Conservation (phyloP, 371 early-diverging fungal species). For the Zancudomyces culisetae region DNA sequence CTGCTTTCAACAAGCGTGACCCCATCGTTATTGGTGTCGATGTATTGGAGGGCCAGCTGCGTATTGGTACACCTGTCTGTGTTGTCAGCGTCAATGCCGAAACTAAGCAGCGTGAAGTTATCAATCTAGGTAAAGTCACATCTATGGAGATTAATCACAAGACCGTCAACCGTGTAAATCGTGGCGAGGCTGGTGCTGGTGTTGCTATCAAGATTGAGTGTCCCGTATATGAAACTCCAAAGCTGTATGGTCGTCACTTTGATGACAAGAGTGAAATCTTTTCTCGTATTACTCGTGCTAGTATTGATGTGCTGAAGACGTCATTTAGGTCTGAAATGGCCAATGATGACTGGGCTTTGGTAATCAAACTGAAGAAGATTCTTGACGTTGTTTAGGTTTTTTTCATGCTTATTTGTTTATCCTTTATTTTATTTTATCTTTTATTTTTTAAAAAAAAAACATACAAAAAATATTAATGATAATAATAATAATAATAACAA, state of each 20-base stretch:
- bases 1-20: slow-evolving; percentile 89
- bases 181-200: slow-evolving; percentile 68
- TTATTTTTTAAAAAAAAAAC: not conserved
- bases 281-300: slow-evolving; percentile 67
- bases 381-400: slow-evolving; percentile 13
- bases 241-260: slow-evolving; percentile 93
- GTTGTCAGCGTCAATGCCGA: slow-evolving; percentile 67
- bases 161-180: slow-evolving; percentile 58
- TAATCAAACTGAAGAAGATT: slow-evolving; percentile 62
- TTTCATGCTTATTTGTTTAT: not conserved
- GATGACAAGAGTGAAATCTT: slow-evolving; percentile 67
- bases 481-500: no score
- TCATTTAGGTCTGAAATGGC: slow-evolving; percentile 87
- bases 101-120: slow-evolving; percentile 45
- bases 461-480: no score
- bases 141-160: slow-evolving; percentile 96
- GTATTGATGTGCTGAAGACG: slow-evolving; percentile 94
- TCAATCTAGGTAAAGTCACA: slow-evolving; percentile 80
- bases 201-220: slow-evolving; percentile 96
- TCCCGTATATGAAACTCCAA: slow-evolving; percentile 65
- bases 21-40: slow-evolving; percentile 98
- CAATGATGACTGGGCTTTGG: slow-evolving; percentile 83
- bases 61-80: slow-evolving; percentile 89
- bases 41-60: slow-evolving; percentile 84
- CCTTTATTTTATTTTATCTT: not conserved